Conservation (phyloP, 306 rosid species). For the Comarum palustre region DNA sequence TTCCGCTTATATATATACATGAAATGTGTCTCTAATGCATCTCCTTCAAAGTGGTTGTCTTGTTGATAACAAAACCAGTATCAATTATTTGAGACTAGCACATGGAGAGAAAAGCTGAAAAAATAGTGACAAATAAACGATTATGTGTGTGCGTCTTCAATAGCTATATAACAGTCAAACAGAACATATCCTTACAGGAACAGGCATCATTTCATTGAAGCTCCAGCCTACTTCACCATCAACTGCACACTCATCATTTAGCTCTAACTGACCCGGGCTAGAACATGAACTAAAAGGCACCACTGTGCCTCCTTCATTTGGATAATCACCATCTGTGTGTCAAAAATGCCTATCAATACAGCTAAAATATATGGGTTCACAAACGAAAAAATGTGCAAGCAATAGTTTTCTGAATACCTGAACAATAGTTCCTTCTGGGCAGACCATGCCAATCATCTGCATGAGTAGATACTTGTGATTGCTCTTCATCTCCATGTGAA, state of each 20-base stretch:
- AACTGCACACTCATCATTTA: constrained; percentile 38
- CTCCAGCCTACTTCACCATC: constrained; percentile 59
- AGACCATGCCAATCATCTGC: constrained; percentile 53
- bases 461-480: constrained; percentile 38
- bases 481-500: constrained; percentile 43
- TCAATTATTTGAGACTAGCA: constrained; percentile 3
- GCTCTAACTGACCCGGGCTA: constrained; percentile 47
- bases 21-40: background rate
- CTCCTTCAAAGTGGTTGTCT: background rate
- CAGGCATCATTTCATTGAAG: constrained; percentile 57
- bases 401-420: constrained; percentile 36
- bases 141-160: constrained; percentile 13
- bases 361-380: constrained; percentile 14
- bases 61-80: background rate
- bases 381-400: constrained; percentile 1
- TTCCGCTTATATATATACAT: background rate
- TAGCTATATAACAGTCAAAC: constrained; percentile 24
- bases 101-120: constrained; percentile 9
- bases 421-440: constrained; percentile 43
- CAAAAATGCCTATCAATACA: constrained; percentile 19
- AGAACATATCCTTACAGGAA: constrained; percentile 61
- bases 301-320: constrained; percentile 32
- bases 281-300: constrained; percentile 58
- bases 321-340: constrained; percentile 37
- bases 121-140: constrained; percentile 17